Evolutionary conservation across 352 stramenopile species (phyloP), one percentile per base, ranked within the genome.

Genomic region (Globisporangium radiosum): DNA sequence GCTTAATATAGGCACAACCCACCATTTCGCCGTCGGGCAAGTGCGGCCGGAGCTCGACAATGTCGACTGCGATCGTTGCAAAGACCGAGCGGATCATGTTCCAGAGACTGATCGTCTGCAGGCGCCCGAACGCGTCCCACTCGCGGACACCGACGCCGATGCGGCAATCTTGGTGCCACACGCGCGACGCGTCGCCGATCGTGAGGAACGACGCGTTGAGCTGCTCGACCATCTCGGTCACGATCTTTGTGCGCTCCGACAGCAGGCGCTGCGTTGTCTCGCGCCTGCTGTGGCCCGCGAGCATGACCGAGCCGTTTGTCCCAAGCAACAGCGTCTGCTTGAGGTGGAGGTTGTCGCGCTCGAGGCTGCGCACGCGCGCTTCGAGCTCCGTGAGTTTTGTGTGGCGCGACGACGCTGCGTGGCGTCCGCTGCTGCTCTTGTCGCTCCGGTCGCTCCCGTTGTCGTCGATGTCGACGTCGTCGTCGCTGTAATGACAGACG

Each of bases 1-100:
- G 25, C 2, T 2, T 33, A 3, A 33, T 33, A 33, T 0, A 47
- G 10, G 9, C 43, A 47, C 0, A 5, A 56, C 52, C 7, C 42
- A 79, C 71, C 79, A 92, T 92, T 63, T 90, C 81, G 39, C 79
- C 81, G 52, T 92, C 81, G 0, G 81, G 73, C 3, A 92, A 59
- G 60, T 90, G 81, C 45, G 81, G 81, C 2, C 81, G 79, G 37
- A 90, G 73, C 69, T 92, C 81, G 25, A 92, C 78, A 63, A 90
- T 88, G 63, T 92, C 81, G 37, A 92, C 78, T 6, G 78, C 74
- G 58, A 92, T 84, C 54, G 67, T 88, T 25, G 76, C 75, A 60
- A 92, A 90, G 43, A 92, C 73, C 1, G 75, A 92, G 62, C 81
- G 81, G 61, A 91, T 89, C 71, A 91, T 78, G 55, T 85, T 87